Conservation (phyloP, 495 filamentous ascomycete species). For the Emericellopsis terricola region DNA sequence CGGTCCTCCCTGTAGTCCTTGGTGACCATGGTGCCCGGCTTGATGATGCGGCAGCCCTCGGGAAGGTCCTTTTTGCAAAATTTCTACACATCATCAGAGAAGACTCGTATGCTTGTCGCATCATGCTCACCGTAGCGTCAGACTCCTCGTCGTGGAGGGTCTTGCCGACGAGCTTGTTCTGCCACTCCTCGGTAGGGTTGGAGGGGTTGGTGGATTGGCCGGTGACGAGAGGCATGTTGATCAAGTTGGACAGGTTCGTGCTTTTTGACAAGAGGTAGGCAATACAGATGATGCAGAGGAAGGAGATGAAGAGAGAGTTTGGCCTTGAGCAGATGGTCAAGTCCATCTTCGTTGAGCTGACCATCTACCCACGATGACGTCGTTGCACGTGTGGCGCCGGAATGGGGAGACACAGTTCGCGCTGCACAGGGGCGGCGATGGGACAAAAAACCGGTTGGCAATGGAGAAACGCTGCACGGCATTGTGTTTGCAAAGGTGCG, state of each 20-base stretch:
- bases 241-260: not conserved
- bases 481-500: too few species aligned
- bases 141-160: slow-evolving; percentile 27
- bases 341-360: too few species aligned
- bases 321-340: too few species aligned
- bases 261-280: too few species aligned
- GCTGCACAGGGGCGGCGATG: too few species aligned
- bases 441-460: too few species aligned
- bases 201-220: slow-evolving; percentile 35
- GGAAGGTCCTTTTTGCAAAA: slow-evolving; percentile 66
- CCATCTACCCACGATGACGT: too few species aligned
- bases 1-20: slow-evolving; percentile 42
- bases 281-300: too few species aligned
- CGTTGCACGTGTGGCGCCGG: too few species aligned
- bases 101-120: slow-evolving; percentile 3
- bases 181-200: slow-evolving; percentile 46
- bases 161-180: slow-evolving; percentile 61
- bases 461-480: too few species aligned
- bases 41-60: slow-evolving; percentile 43
- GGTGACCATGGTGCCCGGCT: slow-evolving; percentile 41
- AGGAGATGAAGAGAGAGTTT: too few species aligned
- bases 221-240: slow-evolving; percentile 69
- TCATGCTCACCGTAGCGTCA: slow-evolving; percentile 20
- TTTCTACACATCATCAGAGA: slow-evolving; percentile 27
- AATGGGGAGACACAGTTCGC: too few species aligned